Evolutionary conservation across 306 rosid species (phyloP).

Genomic region (Lathyrus sativus): DNA sequence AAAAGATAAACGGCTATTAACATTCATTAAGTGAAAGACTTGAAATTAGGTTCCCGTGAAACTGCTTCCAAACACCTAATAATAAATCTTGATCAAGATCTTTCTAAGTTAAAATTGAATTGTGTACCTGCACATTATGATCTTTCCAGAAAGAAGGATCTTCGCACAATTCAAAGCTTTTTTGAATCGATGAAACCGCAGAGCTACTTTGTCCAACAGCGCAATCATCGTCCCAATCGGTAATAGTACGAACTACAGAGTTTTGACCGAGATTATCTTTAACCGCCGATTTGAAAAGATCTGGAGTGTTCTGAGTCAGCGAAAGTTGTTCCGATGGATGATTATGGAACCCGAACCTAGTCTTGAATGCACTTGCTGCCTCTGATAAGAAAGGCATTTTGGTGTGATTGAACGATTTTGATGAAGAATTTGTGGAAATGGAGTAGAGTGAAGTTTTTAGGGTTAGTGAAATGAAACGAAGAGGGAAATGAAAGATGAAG

Average conservation of each 20-base stretch:
- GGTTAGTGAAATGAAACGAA: background rate
- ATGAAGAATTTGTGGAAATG: background rate
- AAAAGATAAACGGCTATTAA: background rate
- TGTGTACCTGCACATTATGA: constrained; percentile 89
- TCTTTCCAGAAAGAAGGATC: constrained; percentile 98
- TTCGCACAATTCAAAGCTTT: constrained; percentile 71
- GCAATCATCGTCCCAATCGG: constrained; percentile 52
- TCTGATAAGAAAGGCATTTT: constrained; percentile 81
- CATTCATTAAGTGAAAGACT: background rate
- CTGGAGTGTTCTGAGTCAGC: constrained; percentile 64
- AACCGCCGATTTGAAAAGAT: constrained; percentile 59
- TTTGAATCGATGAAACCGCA: constrained; percentile 52
- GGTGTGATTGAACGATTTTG: background rate
- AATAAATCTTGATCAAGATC: background rate
- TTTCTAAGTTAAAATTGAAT: background rate
- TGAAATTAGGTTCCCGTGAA: background rate
- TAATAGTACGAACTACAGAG: constrained; percentile 58
- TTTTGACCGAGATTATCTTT: constrained; percentile 47
- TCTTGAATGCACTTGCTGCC: constrained; percentile 83
- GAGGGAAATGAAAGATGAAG: background rate
- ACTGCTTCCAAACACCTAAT: background rate
- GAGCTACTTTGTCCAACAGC: constrained; percentile 39
- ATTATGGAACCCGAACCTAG: constrained; percentile 80
- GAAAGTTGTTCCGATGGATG: constrained; percentile 54
- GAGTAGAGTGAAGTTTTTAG: constrained; percentile 1